Conservation (phyloP, 1,284 basidiomycete genomes). For the Coniferiporia sulphurascens region DNA sequence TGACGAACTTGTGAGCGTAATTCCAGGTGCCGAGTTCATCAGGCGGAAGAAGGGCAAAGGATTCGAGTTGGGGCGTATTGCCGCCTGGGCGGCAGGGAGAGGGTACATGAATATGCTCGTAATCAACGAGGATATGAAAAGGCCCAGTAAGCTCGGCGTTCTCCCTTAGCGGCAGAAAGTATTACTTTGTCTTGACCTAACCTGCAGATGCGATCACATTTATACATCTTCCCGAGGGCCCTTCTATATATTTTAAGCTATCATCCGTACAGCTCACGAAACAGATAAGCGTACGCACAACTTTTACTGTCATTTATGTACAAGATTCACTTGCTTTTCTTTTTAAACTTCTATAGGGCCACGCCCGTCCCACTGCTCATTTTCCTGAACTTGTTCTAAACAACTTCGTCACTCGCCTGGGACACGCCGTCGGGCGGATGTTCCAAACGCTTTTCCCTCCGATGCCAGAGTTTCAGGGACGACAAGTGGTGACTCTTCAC, state of each 20-base stretch:
- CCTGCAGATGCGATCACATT: slow-evolving; percentile 84
- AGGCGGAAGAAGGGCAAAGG: slow-evolving; percentile 88
- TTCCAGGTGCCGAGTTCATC: slow-evolving; percentile 94
- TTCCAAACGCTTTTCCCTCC: slow-evolving; percentile 96
- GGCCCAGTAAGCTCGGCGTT: slow-evolving; percentile 65
- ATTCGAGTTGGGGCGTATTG: slow-evolving; percentile 90
- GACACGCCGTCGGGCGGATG: slow-evolving; percentile 88
- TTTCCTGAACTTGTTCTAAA: slow-evolving; percentile 96
- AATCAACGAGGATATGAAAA: slow-evolving; percentile 93
- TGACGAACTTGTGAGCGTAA: slow-evolving; percentile 86
- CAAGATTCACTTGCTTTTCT: background rate
- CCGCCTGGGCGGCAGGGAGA: slow-evolving; percentile 88
- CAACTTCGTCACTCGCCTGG: slow-evolving; percentile 91
- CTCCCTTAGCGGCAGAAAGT: background rate
- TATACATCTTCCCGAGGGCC: slow-evolving; percentile 87
- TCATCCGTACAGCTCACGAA: slow-evolving; percentile 84
- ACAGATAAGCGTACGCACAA: slow-evolving; percentile 69
- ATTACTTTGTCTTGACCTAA: background rate
- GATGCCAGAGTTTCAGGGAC: slow-evolving; percentile 91
- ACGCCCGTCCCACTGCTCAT: slow-evolving; percentile 89
- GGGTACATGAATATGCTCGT: slow-evolving; percentile 88
- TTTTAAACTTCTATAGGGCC: slow-evolving; percentile 62
- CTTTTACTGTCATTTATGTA: background rate
- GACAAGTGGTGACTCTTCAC: slow-evolving; percentile 96
- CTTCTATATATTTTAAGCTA: slow-evolving; percentile 95